Conservation (phyloP, 2,329 filamentous ascomycete species). For the Colletotrichum zoysiae region DNA sequence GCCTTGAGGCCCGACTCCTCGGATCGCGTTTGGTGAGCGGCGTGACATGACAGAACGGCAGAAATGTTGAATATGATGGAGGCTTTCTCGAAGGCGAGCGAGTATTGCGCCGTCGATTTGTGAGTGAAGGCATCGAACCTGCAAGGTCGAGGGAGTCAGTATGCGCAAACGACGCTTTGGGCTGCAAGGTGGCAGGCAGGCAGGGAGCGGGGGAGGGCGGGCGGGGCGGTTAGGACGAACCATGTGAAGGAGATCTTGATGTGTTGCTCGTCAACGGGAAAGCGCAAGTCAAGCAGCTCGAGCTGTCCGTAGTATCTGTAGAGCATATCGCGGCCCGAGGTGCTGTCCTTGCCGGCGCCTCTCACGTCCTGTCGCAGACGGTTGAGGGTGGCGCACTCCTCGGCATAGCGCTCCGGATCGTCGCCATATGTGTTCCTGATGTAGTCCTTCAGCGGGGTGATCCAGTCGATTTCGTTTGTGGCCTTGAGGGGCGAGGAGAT, state of each 20-base stretch:
- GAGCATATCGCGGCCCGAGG: slow-evolving; percentile 89
- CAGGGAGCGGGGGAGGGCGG: slow-evolving; percentile 5
- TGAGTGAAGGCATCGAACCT: slow-evolving; percentile 99
- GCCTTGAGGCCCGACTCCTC: slow-evolving; percentile 96
- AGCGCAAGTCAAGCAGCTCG: slow-evolving; percentile 91
- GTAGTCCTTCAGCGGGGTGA: slow-evolving; percentile 90
- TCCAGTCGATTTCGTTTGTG: slow-evolving; percentile 99
- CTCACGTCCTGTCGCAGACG: slow-evolving; percentile 97
- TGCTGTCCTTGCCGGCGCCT: slow-evolving; percentile 96
- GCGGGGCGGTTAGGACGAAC: slow-evolving; percentile 62
- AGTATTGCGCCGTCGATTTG: slow-evolving; percentile 97
- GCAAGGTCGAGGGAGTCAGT: slow-evolving; percentile 32
- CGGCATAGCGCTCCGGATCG: slow-evolving; percentile 93
- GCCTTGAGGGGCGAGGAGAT: slow-evolving; percentile 92
- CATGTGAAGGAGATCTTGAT: slow-evolving; percentile 99
- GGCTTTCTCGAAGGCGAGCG: slow-evolving; percentile 96
- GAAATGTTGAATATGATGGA: slow-evolving; percentile 99
- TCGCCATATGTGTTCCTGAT: slow-evolving; percentile 96
- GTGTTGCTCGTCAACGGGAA: slow-evolving; percentile 98
- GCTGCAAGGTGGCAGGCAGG: slow-evolving; percentile 22
- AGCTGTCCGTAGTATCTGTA: slow-evolving; percentile 99
- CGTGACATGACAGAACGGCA: slow-evolving; percentile 95
- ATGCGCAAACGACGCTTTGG: background rate
- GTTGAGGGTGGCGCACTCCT: slow-evolving; percentile 96
- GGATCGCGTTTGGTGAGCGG: slow-evolving; percentile 89